Evolutionary conservation across 176 grass and related monocot genomes (phyloP).

Genomic region (Pontederia crassipes): DNA sequence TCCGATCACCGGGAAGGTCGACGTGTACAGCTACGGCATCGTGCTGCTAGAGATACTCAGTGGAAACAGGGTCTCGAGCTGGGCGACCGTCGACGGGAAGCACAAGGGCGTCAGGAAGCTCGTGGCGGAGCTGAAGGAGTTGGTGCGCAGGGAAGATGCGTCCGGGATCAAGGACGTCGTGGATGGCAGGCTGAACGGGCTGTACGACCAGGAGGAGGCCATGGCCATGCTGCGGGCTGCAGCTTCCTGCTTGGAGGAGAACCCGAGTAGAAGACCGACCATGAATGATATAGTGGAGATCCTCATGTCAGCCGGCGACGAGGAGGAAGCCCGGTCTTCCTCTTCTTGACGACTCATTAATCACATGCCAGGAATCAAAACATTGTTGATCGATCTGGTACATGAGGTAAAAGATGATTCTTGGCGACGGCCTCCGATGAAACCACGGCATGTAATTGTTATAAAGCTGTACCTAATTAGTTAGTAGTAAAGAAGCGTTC

Average conservation of each 20-base stretch:
- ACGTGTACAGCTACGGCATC: background rate
- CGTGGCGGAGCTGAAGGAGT: background rate
- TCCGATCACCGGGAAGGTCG: too few species aligned
- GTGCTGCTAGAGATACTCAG: background rate
- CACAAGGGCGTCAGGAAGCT: background rate
- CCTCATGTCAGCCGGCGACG: too few species aligned
- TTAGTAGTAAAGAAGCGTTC: too few species aligned
- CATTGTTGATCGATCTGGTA: too few species aligned
- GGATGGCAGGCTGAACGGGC: conserved; percentile 10
- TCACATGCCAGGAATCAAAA: too few species aligned
- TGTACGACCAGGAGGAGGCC: conserved; percentile 2
- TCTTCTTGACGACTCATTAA: too few species aligned
- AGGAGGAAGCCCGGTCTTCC: too few species aligned
- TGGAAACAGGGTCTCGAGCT: background rate
- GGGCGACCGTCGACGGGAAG: background rate
- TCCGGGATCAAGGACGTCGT: background rate
- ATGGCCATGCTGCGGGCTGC: conserved; percentile 6
- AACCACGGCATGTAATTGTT: too few species aligned
- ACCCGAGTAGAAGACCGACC: background rate
- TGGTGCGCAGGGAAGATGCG: background rate
- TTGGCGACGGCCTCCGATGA: too few species aligned
- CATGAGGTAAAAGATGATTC: too few species aligned
- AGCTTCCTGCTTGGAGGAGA: conserved; percentile 15
- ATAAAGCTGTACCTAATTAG: too few species aligned
- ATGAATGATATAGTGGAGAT: too few species aligned